A percentile compares a stretch with the other conserved stretches of the same genome.
Evolutionary conservation across 169 alveolate genomes (phyloP).

Genomic region (Plasmodium adleri): DNA sequence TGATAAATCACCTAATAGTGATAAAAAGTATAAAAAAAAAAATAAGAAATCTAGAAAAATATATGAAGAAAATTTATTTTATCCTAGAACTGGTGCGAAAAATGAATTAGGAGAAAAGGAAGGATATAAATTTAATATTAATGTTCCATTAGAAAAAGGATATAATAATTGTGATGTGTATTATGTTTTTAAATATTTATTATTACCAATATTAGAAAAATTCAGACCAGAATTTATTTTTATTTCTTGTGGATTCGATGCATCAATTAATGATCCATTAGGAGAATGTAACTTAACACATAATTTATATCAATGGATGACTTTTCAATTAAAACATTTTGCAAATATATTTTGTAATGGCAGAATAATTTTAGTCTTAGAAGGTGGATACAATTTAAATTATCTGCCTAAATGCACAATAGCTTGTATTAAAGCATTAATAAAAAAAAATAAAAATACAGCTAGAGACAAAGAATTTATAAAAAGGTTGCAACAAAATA

Average conservation of each 20-base stretch:
- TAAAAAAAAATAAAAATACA: slow-evolving; percentile 58
- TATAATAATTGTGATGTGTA: slow-evolving; percentile 80
- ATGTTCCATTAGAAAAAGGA: slow-evolving; percentile 82
- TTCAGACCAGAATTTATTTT: slow-evolving; percentile 95
- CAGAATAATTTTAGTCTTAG: slow-evolving; percentile 92
- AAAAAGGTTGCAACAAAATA: not conserved
- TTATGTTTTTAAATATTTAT: slow-evolving; percentile 78
- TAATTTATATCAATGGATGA: slow-evolving; percentile 92
- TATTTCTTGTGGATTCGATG: slow-evolving; percentile 96
- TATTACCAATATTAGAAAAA: slow-evolving; percentile 91
- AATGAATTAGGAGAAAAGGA: slow-evolving; percentile 78
- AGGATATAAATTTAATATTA: slow-evolving; percentile 77
- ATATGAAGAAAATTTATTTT: slow-evolving; percentile 87
- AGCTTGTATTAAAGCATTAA: slow-evolving; percentile 75
- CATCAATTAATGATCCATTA: slow-evolving; percentile 88
- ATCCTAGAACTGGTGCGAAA: slow-evolving; percentile 91
- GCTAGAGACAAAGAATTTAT: not conserved
- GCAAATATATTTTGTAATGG: slow-evolving; percentile 93
- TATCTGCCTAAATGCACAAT: slow-evolving; percentile 77
- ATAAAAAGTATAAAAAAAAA: slow-evolving; percentile 4
- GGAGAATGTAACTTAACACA: slow-evolving; percentile 89
- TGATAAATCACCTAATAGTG: not conserved
- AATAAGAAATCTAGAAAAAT: not conserved
- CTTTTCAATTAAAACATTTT: slow-evolving; percentile 88
- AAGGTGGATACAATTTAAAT: slow-evolving; percentile 93